Evolutionary conservation across 2,329 filamentous ascomycete species (phyloP).

Genomic region (Fusarium devonianum): DNA sequence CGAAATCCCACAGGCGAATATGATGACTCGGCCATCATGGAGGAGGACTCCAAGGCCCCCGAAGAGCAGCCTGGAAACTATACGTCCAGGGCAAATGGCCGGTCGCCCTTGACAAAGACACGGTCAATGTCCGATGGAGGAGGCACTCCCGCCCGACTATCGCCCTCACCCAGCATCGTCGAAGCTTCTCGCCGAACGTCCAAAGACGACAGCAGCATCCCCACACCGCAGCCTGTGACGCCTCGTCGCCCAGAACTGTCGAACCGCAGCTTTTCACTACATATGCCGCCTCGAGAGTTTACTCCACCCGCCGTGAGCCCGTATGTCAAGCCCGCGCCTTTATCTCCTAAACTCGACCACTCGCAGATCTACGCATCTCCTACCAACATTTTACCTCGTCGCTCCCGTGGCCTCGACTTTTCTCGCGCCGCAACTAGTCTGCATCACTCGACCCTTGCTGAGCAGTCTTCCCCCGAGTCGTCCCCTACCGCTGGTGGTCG

Average conservation of each 20-base stretch:
- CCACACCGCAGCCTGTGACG: slow-evolving; percentile 65
- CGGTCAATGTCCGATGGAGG: slow-evolving; percentile 72
- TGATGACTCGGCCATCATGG: slow-evolving; percentile 48
- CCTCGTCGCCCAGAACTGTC: slow-evolving; percentile 73
- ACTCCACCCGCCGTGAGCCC: slow-evolving; percentile 49
- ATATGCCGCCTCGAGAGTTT: slow-evolving; percentile 46
- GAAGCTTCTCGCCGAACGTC: slow-evolving; percentile 63
- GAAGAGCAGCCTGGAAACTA: slow-evolving; percentile 27
- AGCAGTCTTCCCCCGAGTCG: slow-evolving; percentile 86
- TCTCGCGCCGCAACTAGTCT: slow-evolving; percentile 91
- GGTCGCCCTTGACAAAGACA: slow-evolving; percentile 59
- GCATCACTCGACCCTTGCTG: slow-evolving; percentile 92
- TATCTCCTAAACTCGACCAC: slow-evolving; percentile 86
- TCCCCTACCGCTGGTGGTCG: slow-evolving; percentile 81
- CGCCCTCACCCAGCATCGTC: slow-evolving; percentile 64
- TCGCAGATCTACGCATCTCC: slow-evolving; percentile 87
- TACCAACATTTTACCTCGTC: slow-evolving; percentile 84
- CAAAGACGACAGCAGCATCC: slow-evolving; percentile 71
- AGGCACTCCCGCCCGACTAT: slow-evolving; percentile 62
- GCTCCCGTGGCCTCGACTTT: slow-evolving; percentile 91
- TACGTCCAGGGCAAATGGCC: slow-evolving; percentile 25
- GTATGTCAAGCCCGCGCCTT: slow-evolving; percentile 66
- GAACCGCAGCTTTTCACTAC: slow-evolving; percentile 63
- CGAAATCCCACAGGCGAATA: slow-evolving; percentile 29
- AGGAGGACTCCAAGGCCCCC: slow-evolving; percentile 40